Base-by-base conservation (phyloP, 805 yeast species). In the Starmerella khaoyaiensis region DNA sequence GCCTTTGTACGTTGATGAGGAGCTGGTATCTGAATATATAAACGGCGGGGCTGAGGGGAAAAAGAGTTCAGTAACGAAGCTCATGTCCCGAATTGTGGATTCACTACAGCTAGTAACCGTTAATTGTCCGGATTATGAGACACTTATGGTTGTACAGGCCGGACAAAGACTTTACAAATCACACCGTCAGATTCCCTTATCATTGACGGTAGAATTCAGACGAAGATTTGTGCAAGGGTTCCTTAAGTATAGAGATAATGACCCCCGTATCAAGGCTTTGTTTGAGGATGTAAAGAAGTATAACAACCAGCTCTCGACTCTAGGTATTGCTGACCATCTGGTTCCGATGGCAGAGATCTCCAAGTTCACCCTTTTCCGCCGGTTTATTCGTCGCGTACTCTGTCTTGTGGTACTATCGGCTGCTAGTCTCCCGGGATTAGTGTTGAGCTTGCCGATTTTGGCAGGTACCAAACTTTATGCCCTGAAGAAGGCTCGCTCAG, bases 381-480 rank as follows among this genome's bases (percentile, higher is more conserved):
- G 59, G 21, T 44, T 63, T 10, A 20, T 78, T 1, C 63, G 65
- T 38, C 71, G 95, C 47, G 51, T 74, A 1, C 2, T 41, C 21
- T 12, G 15, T n/a, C 35, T 69, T 9, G 71, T 76, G 51, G 63
- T 86, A 11, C 35, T 71, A 1, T 49, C 76, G 5, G 63, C 82
- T 34, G 62, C 74, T 5, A 44, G 73, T 0, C 63, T 83, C 32
- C 98, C 98, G 0, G 98, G 98, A n/a, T 67, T 75, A 19, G 60
- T 82, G 2, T 65, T 90, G 50, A 87, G 87, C 56, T 70, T 86
- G 1, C 98, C 98, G 0, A 84, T 90, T 1, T 84, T 90, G 51
- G 58, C 81, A 21, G 70, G 79, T 14, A 75, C 94, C 7, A 81
- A 80, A 52, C 61, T 60, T 32, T 79, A 82, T 36, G 80, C 95